Evolutionary conservation across 73 alveolate species (phyloP), one percentile per base, ranked within the genome.

Genomic region (Blepharisma stoltei): DNA sequence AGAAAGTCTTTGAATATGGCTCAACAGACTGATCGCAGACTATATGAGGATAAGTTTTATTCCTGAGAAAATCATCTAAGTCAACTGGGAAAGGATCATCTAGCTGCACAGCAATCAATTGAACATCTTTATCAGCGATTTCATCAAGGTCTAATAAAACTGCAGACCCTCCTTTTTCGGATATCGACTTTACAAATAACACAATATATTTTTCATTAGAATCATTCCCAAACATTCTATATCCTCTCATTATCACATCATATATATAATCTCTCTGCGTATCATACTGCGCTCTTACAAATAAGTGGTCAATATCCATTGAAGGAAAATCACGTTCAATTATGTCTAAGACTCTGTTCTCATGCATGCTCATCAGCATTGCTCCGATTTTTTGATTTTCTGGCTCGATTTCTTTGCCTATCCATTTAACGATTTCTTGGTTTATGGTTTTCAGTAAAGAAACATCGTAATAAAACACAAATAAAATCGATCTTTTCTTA

Each of bases 271-370:
- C 45, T 20, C 49, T 60, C 14, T 25, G 11, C 6, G 18, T 11
- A 20, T 14, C 14, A 14, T 18, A 60, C 11, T 14, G 14, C 2
- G 23, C 45, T 8, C 73, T 60, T 2, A n/a, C 23, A 20, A 60
- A 14, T 14, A 60, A 38, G 23, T 60, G 14, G n/a, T 60, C 73
- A 1, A 60, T 60, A 60, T 60, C 73, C 14, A 60, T n/a, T 25
- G 46, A n/a, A 60, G 73, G 73, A 25, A 14, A 60, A 25, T 60
- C 73, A 8, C 73, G 14, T 60, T 60, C 73, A 60, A 60, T 4
- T 14, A 14, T 9, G 14, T 60, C 73, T 38, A 60, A 14, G 18
- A n/a, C 14, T 8, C 14, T 14, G 4, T 60, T 60, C 37, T 14
- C 14, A 4, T 60, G 46, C 14, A 60, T 60, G 2, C 23, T 25